phyloP scores from a whole-genome alignment of 352 stramenopile genomes.

The Salisapilia sapeloensis region DNA sequence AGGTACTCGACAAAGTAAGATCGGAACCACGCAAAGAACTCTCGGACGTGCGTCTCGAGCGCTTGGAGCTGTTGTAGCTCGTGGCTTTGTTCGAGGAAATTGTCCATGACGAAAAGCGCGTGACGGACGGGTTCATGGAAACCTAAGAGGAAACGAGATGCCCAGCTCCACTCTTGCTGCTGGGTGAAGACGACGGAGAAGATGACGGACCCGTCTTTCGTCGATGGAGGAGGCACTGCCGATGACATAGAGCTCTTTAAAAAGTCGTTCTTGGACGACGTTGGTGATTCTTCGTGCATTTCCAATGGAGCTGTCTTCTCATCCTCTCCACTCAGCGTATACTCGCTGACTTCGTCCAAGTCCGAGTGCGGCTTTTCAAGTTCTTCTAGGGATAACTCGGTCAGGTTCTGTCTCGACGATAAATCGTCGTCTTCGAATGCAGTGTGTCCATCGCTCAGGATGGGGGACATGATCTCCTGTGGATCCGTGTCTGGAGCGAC shows the following conservation, averaged over 20 bases:
- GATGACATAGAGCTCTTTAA: too few species aligned
- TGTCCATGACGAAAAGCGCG: slow-evolving; percentile 67
- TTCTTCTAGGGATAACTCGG: not conserved
- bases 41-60: slow-evolving; percentile 22
- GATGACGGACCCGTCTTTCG: slow-evolving; percentile 30
- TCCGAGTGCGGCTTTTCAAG: slow-evolving; percentile 2
- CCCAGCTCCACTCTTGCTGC: slow-evolving; percentile 41
- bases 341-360: slow-evolving; percentile 3
- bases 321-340: not conserved
- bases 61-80: slow-evolving; percentile 9
- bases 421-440: slow-evolving; percentile 26
- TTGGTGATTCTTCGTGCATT: slow-evolving; percentile 5
- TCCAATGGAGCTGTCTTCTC: not conserved
- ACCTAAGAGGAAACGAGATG: slow-evolving; percentile 43
- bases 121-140: slow-evolving; percentile 68
- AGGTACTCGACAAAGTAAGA: slow-evolving; percentile 32
- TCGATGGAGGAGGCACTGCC: slow-evolving; percentile 27
- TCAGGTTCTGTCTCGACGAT: slow-evolving; percentile 8
- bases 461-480: slow-evolving; percentile 24
- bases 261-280: slow-evolving; percentile 4
- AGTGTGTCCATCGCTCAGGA: slow-evolving; percentile 11
- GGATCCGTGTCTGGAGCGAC: slow-evolving; percentile 10
- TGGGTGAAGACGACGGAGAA: slow-evolving; percentile 53
- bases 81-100: slow-evolving; percentile 50
- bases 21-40: slow-evolving; percentile 70